Conservation (phyloP, 2,329 filamentous ascomycete species). For the Cucurbitaria berberidis region DNA sequence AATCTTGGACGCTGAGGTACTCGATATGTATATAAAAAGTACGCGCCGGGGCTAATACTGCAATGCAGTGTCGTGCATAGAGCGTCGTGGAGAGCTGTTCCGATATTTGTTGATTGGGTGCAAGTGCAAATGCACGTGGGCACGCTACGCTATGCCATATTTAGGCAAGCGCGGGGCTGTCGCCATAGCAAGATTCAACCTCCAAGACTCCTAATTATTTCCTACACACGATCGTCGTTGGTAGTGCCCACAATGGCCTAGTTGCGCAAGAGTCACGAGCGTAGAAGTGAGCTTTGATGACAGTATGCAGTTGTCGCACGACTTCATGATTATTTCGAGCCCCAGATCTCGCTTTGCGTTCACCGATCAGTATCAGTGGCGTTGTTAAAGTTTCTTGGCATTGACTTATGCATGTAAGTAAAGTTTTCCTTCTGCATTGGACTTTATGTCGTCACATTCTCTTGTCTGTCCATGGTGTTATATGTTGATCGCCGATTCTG, state of each 20-base stretch:
- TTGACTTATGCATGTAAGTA: not conserved
- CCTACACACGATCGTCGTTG: slow-evolving; percentile 4
- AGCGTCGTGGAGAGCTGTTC: slow-evolving; percentile 4
- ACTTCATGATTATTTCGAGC: slow-evolving; percentile 2
- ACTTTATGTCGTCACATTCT: slow-evolving; percentile 1
- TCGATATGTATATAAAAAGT: slow-evolving; percentile 3
- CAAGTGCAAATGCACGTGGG: no score
- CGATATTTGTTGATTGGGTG: slow-evolving; percentile 4
- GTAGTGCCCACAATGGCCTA: slow-evolving; percentile 1
- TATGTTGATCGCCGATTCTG: not conserved
- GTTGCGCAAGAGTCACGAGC: not conserved
- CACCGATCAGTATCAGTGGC: slow-evolving; percentile 16
- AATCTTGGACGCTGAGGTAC: not conserved
- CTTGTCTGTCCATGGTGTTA: not conserved
- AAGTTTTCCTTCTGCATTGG: slow-evolving; percentile 3
- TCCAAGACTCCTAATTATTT: slow-evolving; percentile 3
- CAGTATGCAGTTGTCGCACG: not conserved
- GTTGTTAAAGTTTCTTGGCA: not conserved
- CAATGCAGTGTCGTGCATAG: slow-evolving; percentile 22
- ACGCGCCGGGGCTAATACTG: slow-evolving; percentile 16
- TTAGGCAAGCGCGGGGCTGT: slow-evolving; percentile 4
- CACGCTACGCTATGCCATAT: slow-evolving; percentile 4
- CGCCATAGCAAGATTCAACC: slow-evolving; percentile 6
- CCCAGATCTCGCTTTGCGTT: slow-evolving; percentile 8
- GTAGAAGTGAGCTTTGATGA: not conserved